Evolutionary conservation across 495 filamentous ascomycete genomes (phyloP).

Genomic region (Penicillium bovifimosum): DNA sequence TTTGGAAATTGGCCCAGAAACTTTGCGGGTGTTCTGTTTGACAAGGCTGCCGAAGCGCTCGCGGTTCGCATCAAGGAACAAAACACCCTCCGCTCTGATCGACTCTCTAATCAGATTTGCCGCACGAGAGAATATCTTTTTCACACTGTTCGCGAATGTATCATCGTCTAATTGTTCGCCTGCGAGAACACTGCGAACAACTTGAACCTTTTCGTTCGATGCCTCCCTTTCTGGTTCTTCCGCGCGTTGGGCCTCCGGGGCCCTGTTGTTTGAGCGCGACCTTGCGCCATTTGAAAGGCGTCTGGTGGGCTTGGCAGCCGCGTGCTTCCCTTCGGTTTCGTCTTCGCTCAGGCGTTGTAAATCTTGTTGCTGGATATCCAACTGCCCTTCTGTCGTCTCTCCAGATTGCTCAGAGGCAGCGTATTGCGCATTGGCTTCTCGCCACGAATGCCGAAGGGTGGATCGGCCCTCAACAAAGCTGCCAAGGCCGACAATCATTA

Average conservation of each 20-base stretch:
- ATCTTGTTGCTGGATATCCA: constrained; percentile 21
- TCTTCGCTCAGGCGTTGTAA: constrained; percentile 9
- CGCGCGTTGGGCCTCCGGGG: neutral
- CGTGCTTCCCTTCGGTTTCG: neutral
- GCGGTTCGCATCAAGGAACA: constrained; percentile 45
- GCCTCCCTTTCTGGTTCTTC: neutral
- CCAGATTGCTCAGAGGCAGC: constrained; percentile 4
- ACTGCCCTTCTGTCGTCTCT: constrained; percentile 16
- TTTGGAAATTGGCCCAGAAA: neutral
- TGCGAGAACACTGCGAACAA: constrained; percentile 4
- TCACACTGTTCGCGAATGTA: neutral
- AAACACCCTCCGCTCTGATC: constrained; percentile 46
- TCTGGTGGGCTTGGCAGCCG: neutral
- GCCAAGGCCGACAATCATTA: constrained; percentile 29
- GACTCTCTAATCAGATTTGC: constrained; percentile 47
- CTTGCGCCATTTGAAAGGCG: neutral
- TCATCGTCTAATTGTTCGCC: constrained; percentile 12
- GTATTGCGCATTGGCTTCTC: constrained; percentile 11
- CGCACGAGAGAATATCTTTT: constrained; percentile 28
- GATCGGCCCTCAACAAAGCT: constrained; percentile 29
- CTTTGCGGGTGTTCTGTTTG: constrained; percentile 1
- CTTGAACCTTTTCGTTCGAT: neutral
- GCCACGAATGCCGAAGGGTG: constrained; percentile 23
- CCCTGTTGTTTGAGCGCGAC: neutral
- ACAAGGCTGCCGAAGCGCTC: constrained; percentile 12